Evolutionary conservation across 257 asterid species (phyloP), one percentile per base, ranked within the genome.

Genomic region (Henckelia pumila): DNA sequence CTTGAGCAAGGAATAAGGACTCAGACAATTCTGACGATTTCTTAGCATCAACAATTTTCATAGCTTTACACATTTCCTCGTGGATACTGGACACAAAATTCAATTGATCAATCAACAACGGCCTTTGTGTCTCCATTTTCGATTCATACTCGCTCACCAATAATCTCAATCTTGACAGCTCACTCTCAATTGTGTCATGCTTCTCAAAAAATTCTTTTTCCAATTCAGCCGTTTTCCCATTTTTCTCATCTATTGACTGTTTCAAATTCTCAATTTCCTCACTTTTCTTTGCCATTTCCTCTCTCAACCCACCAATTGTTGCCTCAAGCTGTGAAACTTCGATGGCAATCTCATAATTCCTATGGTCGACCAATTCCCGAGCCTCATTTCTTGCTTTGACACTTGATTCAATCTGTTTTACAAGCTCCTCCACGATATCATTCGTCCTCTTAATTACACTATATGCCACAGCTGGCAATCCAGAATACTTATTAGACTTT

Each of bases 301-400:
- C 99, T 80, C 88, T 84, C 80, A 87, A 81, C 73, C 84, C 83
- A 78, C 91, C 74, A 66, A 94, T 91, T 0, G 83, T 80, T 1
- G 99, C 88, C 82, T 88, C 96, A 14, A 94, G 89, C 66, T 91
- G 87, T 1, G 99, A 94, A 75, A 94, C 95, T 82, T 94, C 96
- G 74, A 94, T 91, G 24, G 99, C 99, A 71, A 94, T 88, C 82
- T 91, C 96, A n/a, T 88, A 94, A 79, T 94, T 94, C 78, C 99
- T 84, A 75, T 87, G 96, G 26, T 91, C 96, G 78, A 94, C 84
- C 77, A 55, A 73, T 69, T 86, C 97, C 26, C 95, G 79, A 2
- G 99, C 91, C 79, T 88, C 95, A 56, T 91, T 84, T 65, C 95
- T 83, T 8, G 87, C 79, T 80, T 88, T 93, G 22, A 75, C 57